Evolutionary conservation across 306 rosid species (phyloP), one percentile per base, ranked within the genome.

Genomic region (Corylus americana): DNA sequence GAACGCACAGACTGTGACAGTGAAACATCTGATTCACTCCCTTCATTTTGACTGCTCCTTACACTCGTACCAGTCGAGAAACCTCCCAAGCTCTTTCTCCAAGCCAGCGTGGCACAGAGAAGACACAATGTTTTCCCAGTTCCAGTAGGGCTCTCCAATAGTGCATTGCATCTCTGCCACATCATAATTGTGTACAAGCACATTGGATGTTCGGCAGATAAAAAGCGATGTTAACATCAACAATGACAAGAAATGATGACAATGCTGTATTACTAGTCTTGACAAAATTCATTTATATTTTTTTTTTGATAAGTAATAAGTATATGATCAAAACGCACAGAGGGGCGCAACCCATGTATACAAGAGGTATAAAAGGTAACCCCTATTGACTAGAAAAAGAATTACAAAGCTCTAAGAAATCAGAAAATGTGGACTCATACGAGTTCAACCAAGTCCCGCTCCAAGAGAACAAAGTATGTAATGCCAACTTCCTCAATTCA

Each of bases 81-180:
- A 79, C 74, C 76, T 16, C 98, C 98, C 87, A 95, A 83, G 79
- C 96, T 91, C 89, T 91, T 92, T 81, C 98, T 87, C 97, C 97
- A 95, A 25, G 96, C 97, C 86, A 95, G 76, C 37, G 98, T 90
- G 77, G 98, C 98, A 55, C 98, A 95, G 2, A 95, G 92, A 85
- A 95, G 96, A 88, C 98, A 95, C 22, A 95, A 86, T 2, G 98
- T 95, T 83, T 95, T 95, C 64, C 98, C 98, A 51, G 98, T 95
- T 77, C 98, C 98, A 1, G 98, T 92, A 10, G 98, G 98, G 88
- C 98, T 95, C 92, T 95, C 98, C 90, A 95, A 76, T 70, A 95
- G 84, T 44, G 98, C 98, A 74, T 95, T 95, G 61, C 90, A 54
- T 79, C 79, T 90, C 98, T 94, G 88, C 81, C 86, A 80, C 61